Base-by-base conservation (phyloP, 2,329 filamentous ascomycete species). In the Dactylonectria estremocensis region DNA sequence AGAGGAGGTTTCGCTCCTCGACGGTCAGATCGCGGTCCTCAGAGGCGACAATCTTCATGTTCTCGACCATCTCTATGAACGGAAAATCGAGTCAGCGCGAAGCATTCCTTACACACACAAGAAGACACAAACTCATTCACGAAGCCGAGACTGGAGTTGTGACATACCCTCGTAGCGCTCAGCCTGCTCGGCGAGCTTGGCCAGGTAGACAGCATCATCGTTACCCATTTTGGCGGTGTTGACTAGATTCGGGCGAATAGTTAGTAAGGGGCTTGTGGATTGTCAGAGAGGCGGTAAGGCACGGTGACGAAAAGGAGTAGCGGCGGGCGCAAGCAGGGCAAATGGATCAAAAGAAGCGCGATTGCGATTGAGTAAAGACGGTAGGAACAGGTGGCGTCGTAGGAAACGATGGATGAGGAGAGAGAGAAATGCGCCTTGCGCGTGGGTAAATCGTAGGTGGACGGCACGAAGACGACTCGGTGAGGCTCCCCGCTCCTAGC, bases 21-120 rank as follows among this genome's bases (percentile, higher is more conserved):
- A 98, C 95, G 74, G 91, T 92, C 79, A 95, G 92, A 85, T 95
- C 93, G 79, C 89, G 89, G 77, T 88, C 90, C 78, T 92, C 83
- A 88, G 97, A 97, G 86, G 95, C 95, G 80, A 98, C 95, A 92
- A 98, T 95, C 94, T 98, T 98, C 96, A 98, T 98, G 89, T 95
- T 98, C 82, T 92, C 95, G 79, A 98, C 95, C 96, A 98, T 98
- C 88, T 98, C 96, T 66, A 35, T 33, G 20, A 16, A 61, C 98
- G 93, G 64, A 60, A 53, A 67, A 54, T 40, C 33, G 52, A 13
- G 73, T 80, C 70, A 79, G 78, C 75, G 70, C 69, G 48, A 67
- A 50, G 33, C 13, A 49, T 55, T 8, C 59, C 67, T 49, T 55
- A 53, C 33, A 52, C 43, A 33, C 31, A 31, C 18, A 28, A 11